Percentiles rank a stretch among this genome's conserved stretches.
phyloP scores from a whole-genome alignment of 2,329 filamentous ascomycete genomes.

The Exophiala sp. region DNA sequence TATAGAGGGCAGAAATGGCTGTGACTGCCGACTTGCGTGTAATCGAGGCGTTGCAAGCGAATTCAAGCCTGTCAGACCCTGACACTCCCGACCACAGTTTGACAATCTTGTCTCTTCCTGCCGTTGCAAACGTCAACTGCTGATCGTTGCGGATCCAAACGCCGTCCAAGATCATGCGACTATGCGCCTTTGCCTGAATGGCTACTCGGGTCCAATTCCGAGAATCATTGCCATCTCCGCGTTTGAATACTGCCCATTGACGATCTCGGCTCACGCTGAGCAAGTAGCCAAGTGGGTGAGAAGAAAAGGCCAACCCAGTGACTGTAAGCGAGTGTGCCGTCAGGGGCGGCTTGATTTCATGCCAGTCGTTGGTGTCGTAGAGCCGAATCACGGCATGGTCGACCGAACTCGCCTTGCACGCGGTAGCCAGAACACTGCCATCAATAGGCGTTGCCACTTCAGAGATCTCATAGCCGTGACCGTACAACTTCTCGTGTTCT shows the following conservation, averaged over 20 bases:
- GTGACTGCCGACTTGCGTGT: conserved; percentile 58
- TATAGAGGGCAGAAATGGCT: conserved; percentile 59
- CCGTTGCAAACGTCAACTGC: conserved; percentile 66
- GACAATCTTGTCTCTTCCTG: conserved; percentile 79
- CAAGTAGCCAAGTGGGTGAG: conserved; percentile 61
- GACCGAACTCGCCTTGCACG: conserved; percentile 84
- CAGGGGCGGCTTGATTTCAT: conserved; percentile 75
- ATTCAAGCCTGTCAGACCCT: conserved; percentile 33
- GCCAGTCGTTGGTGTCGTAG: conserved; percentile 82
- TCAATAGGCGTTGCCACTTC: conserved; percentile 73
- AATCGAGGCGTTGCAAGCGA: conserved; percentile 51
- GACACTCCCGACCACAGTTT: conserved; percentile 57
- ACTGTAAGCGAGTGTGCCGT: conserved; percentile 82
- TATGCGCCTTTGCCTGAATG: conserved; percentile 75
- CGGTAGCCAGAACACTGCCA: conserved; percentile 72
- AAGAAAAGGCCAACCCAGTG: conserved; percentile 72
- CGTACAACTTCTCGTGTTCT: conserved; percentile 92
- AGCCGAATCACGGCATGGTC: conserved; percentile 92
- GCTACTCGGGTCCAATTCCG: conserved; percentile 54
- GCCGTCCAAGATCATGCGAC: conserved; percentile 84
- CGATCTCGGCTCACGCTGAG: conserved; percentile 87
- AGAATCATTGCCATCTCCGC: conserved; percentile 33
- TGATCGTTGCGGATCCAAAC: conserved; percentile 63
- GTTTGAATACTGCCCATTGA: conserved; percentile 78
- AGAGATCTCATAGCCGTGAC: conserved; percentile 94